Conservation (phyloP, 2,329 filamentous ascomycete genomes). For the Ophiocordyceps polyrhachis-furcata region DNA sequence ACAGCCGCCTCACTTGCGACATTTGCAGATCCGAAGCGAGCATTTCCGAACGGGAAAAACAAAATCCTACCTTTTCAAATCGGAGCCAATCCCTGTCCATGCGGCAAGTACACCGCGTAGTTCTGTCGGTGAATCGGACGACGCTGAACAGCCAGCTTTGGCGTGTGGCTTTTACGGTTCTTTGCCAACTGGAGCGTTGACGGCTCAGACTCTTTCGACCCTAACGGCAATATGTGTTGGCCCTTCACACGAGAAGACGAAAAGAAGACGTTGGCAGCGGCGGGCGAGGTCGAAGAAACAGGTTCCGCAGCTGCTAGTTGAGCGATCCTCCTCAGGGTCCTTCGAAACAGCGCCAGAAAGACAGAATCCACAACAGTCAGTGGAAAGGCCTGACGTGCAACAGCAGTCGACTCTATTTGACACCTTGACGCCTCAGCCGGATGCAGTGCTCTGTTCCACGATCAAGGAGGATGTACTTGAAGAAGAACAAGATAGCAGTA, state of each 20-base stretch:
- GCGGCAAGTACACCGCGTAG: background rate
- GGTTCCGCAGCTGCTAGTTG: background rate
- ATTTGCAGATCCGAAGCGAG: slow-evolving; percentile 17
- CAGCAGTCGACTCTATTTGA: background rate
- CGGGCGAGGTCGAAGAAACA: background rate
- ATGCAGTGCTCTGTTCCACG: background rate
- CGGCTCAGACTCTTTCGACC: background rate
- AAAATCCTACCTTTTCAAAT: slow-evolving; percentile 16
- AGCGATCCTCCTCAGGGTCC: background rate
- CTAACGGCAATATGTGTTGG: background rate
- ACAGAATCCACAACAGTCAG: background rate
- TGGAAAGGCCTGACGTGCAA: background rate
- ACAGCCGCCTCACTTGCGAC: slow-evolving; percentile 14
- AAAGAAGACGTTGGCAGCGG: background rate
- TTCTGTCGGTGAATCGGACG: background rate
- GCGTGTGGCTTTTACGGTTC: background rate
- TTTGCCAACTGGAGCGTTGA: background rate
- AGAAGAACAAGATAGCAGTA: background rate
- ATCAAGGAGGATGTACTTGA: background rate
- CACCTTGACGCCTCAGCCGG: background rate
- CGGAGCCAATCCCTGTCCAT: background rate
- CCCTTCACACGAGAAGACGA: background rate
- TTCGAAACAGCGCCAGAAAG: background rate
- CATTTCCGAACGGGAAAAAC: slow-evolving; percentile 18
- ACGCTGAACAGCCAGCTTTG: background rate